Evolutionary conservation across 192 early-diverging fungal species (phyloP).

Genomic region (Linnemannia hyalina): DNA sequence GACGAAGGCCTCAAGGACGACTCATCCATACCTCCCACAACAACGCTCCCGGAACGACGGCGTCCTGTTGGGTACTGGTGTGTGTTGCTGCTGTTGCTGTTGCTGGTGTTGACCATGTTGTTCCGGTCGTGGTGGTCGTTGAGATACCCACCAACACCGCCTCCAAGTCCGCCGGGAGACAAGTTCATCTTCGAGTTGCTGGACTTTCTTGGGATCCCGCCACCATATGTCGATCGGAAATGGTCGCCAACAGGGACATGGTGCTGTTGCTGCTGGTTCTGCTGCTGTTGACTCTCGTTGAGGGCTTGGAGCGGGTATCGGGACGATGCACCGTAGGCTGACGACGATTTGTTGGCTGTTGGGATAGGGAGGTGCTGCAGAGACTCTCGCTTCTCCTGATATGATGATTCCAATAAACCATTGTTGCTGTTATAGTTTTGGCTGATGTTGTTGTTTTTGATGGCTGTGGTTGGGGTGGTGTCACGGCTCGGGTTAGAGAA

Average conservation of each 20-base stretch:
- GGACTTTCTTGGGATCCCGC: neutral
- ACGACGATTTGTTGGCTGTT: neutral
- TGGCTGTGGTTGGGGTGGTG: neutral
- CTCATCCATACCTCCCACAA: neutral
- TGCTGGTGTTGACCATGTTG: neutral
- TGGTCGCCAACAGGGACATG: neutral
- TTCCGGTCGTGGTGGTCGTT: neutral
- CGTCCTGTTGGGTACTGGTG: neutral
- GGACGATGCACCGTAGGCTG: neutral
- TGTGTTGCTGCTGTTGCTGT: conserved; percentile 11
- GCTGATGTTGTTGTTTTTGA: neutral
- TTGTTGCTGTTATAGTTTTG: neutral
- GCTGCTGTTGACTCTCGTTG: neutral
- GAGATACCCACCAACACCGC: neutral
- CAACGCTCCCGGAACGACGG: conserved; percentile 12
- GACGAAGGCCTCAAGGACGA: neutral
- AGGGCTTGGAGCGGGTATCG: neutral
- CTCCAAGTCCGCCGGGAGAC: neutral
- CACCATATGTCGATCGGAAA: neutral
- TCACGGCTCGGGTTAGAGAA: conserved; percentile 31
- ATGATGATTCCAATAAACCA: neutral
- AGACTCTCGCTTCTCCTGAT: conserved; percentile 2
- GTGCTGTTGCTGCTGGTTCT: neutral
- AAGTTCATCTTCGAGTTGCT: neutral
- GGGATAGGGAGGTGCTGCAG: neutral